Base-by-base conservation (phyloP, 495 filamentous ascomycete genomes). In the Aspergillus baeticus region DNA sequence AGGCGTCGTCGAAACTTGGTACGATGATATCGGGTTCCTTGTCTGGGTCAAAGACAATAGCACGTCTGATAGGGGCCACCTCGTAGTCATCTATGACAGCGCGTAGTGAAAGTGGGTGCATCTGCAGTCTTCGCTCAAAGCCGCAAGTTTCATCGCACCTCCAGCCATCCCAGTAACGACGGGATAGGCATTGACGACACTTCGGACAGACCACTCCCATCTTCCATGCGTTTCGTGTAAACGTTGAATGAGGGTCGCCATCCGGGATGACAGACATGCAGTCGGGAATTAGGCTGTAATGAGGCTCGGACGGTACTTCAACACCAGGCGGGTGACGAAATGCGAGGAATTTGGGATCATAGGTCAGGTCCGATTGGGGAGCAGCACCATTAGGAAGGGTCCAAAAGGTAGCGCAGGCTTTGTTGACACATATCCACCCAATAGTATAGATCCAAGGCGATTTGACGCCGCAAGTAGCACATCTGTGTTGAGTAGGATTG, bases 351-450 rank as follows among this genome's bases (percentile, higher is more conserved):
- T 66, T 65, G 0, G 77, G 50, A 52, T 77, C 77, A 55, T 89
- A 92, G 0, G 67, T 67, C 0, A 91, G 64, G 3, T 63, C 23
- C 5, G 23, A 63, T 0, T 71, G 58, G 10, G 70, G 43, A 6
- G 62, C 18, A n/a, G 62, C 47, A 4, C 67, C 58, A 0, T 67
- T 33, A 0, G 26, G 26, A 3, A 69, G 35, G 10, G 64, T 71
- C 76, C 86, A 92, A 72, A 88, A 92, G 0, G 44, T 10, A 0
- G 11, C 1, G 60, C 91, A 96, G 0, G 35, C 29, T 0, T 73
- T 61, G 2, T 87, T 72, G 6, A 94, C 66, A 58, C 91, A 96
- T 54, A 85, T 81, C 88, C 88, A 95, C 0, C 86, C 87, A 55
- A 75, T 54, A 14, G 73, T 57, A 50, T 84, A 87, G 0, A 87